Evolutionary conservation across 1,284 basidiomycete species (phyloP), one percentile per base, ranked within the genome.

Genomic region (Phenoliferia sp.): DNA sequence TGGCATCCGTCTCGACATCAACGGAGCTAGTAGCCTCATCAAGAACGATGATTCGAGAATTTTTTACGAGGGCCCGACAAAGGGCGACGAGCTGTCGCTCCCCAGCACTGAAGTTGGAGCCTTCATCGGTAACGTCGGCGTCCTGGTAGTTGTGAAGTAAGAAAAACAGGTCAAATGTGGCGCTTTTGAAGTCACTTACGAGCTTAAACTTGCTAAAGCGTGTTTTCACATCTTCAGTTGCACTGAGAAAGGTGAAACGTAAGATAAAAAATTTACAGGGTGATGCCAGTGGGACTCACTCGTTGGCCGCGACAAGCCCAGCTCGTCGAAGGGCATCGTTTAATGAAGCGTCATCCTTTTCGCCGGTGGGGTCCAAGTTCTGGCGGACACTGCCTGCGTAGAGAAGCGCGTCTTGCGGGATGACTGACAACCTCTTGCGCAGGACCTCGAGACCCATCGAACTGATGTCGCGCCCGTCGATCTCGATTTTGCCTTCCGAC

Each of bases 21-120:
- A 92, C 88, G 59, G 84, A 89, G 28, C 88, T 89, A 0, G 90
- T 92, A 0, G 90, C 89, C 77, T 91, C 88, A 72, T 92, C 90
- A 10, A 92, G 80, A 60, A 91, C 86, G 55, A 91, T 84, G 57
- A 92, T 83, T 73, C 85, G 86, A 12, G 87, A 83, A 74, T 90
- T 84, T 71, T 89, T 88, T 35, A 90, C 89, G 31, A 93, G 78
- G 0, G 91, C 90, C 32, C 90, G 84, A 12, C 90, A 90, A 44
- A 93, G 82, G 0, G 88, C 90, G 10, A 92, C 88, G 31, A 93
- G 80, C 2, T 88, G 90, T 7, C 89, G 84, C 84, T 91, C 76
- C 2, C 78, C 78, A 19, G 76, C 75, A 3, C 73, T 69, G 44
- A 29, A 31, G 54, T 48, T 28, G 12, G 26, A n/a, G 32, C 48